A percentile compares a stretch with the other conserved stretches of the same genome.
Conservation (phyloP, 768 basidiomycete species). For the Sistotremastrum suecicum region DNA sequence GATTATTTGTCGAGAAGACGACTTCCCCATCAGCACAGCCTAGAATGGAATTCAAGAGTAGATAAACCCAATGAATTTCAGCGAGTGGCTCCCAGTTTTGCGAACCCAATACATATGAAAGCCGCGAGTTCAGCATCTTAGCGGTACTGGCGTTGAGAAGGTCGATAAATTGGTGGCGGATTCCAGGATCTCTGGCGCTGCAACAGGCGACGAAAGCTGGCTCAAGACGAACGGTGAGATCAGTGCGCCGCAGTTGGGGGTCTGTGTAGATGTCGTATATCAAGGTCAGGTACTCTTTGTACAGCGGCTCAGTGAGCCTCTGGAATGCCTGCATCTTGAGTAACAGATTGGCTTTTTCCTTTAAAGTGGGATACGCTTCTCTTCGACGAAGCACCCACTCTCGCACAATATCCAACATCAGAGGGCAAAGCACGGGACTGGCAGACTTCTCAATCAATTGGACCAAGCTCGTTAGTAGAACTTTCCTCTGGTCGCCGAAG, state of each 20-base stretch:
- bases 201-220: conserved; percentile 88
- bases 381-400: conserved; percentile 84
- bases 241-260: conserved; percentile 71
- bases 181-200: conserved; percentile 60
- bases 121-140: conserved; percentile 60
- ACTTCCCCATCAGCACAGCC: conserved; percentile 45
- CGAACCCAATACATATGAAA: conserved; percentile 83
- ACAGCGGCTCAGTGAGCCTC: conserved; percentile 61
- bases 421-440: conserved; percentile 61
- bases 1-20: conserved; percentile 28
- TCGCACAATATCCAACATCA: conserved; percentile 72
- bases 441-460: conserved; percentile 85
- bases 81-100: conserved; percentile 92
- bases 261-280: conserved; percentile 93
- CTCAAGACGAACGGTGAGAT: conserved; percentile 86
- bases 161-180: conserved; percentile 81
- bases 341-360: conserved; percentile 85
- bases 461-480: conserved; percentile 62
- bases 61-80: conserved; percentile 87
- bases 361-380: conserved; percentile 81
- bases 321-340: conserved; percentile 83
- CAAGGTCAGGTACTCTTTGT: conserved; percentile 72
- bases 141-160: conserved; percentile 83
- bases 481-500: conserved; percentile 76
- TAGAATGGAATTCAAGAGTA: conserved; percentile 80